Percentiles rank a stretch among this genome's conserved stretches.
Evolutionary conservation across 2,329 filamentous ascomycete species (phyloP).

Genomic region (Corynespora cassiicola): DNA sequence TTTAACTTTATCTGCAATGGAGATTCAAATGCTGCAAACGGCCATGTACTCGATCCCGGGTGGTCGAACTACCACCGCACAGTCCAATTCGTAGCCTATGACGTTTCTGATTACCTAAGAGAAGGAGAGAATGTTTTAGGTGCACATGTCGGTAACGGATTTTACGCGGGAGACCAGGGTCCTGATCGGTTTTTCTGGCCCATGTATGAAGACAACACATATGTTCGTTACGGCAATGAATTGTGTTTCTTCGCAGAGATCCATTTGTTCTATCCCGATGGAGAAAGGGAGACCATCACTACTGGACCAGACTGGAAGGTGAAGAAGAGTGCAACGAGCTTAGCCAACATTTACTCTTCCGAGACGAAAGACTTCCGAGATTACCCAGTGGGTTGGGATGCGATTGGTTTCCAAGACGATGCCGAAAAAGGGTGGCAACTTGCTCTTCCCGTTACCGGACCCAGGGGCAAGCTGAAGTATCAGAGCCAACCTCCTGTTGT

Average conservation of each 20-base stretch:
- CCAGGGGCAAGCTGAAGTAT: slow-evolving; percentile 47
- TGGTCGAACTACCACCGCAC: slow-evolving; percentile 51
- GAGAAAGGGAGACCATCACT: slow-evolving; percentile 42
- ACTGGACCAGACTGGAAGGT: slow-evolving; percentile 48
- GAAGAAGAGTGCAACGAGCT: slow-evolving; percentile 47
- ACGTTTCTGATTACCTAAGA: slow-evolving; percentile 44
- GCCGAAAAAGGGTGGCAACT: slow-evolving; percentile 36
- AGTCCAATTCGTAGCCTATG: slow-evolving; percentile 53
- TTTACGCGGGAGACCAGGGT: slow-evolving; percentile 53
- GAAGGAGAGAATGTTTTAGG: slow-evolving; percentile 44
- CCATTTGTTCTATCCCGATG: slow-evolving; percentile 47
- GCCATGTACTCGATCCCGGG: slow-evolving; percentile 36
- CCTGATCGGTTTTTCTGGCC: slow-evolving; percentile 52
- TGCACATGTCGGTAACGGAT: slow-evolving; percentile 51
- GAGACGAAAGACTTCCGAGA: slow-evolving; percentile 46
- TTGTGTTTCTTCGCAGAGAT: slow-evolving; percentile 51
- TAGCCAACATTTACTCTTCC: slow-evolving; percentile 51
- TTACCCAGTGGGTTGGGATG: slow-evolving; percentile 46
- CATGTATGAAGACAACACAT: slow-evolving; percentile 52
- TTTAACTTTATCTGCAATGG: slow-evolving; percentile 50
- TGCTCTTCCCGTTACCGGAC: slow-evolving; percentile 49
- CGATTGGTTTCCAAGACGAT: slow-evolving; percentile 30
- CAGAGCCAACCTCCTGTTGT: slow-evolving; percentile 50
- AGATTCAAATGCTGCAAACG: slow-evolving; percentile 38
- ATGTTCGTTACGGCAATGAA: slow-evolving; percentile 42